Evolutionary conservation across 2,329 filamentous ascomycete genomes (phyloP).

Genomic region (Diplocarpon rosae): DNA sequence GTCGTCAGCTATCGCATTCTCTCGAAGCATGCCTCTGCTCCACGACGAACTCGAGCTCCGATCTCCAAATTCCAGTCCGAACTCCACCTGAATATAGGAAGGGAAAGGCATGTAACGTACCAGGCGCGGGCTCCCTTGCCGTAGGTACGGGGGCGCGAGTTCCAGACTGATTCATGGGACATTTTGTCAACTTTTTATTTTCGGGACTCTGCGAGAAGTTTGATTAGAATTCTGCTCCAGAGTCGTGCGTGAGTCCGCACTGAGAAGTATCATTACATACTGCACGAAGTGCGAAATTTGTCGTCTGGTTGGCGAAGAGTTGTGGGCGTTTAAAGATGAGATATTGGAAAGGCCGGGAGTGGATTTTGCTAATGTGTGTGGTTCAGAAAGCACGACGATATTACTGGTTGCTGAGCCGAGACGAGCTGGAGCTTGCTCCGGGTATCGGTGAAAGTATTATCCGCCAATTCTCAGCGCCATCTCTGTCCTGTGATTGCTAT

Average conservation of each 20-base stretch:
- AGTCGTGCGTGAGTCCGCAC: too few relatives aligned
- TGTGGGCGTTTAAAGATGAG: too few relatives aligned
- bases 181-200: slow-evolving; percentile 33
- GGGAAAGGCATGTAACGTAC: slow-evolving; percentile 45
- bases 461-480: too few relatives aligned
- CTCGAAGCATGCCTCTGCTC: background rate
- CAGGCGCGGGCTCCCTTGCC: slow-evolving; percentile 92
- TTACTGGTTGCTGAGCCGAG: background rate
- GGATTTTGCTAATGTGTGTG: background rate
- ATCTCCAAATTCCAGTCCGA: background rate
- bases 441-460: background rate
- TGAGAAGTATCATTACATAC: background rate
- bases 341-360: too few relatives aligned
- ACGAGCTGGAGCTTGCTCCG: background rate
- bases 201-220: background rate
- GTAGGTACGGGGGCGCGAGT: slow-evolving; percentile 93
- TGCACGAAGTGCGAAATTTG: slow-evolving; percentile 1
- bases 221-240: background rate
- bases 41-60: background rate
- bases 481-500: too few relatives aligned
- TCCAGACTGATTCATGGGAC: slow-evolving; percentile 97
- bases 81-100: background rate
- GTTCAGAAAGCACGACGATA: background rate
- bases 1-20: slow-evolving; percentile 9
- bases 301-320: background rate